phyloP scores from a whole-genome alignment of 129 eudicot species.

The Pittosporum tobira region DNA sequence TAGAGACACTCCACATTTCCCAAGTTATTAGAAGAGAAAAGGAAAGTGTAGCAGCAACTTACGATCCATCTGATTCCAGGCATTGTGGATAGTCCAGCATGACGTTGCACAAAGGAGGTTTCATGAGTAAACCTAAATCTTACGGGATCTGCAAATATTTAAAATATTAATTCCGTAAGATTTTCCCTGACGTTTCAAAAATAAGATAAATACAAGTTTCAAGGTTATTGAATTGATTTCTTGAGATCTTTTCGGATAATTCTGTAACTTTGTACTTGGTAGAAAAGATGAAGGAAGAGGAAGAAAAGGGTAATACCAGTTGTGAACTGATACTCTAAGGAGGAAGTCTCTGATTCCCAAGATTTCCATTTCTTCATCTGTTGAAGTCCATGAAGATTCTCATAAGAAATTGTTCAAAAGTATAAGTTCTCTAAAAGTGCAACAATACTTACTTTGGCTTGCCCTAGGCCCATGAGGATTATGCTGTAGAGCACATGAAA shows the following conservation, averaged over 20 bases:
- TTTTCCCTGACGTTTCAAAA: too few species aligned
- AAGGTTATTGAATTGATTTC: too few species aligned
- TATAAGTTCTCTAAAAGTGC: not conserved
- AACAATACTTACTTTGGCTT: constrained; percentile 46
- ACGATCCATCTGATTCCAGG: constrained; percentile 79
- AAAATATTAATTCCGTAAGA: too few species aligned
- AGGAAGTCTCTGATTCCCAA: constrained; percentile 76
- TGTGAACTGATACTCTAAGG: constrained; percentile 57
- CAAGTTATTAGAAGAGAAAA: too few species aligned
- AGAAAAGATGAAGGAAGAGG: not conserved
- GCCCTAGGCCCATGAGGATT: constrained; percentile 48
- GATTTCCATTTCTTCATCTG: constrained; percentile 77
- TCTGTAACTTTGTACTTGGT: too few species aligned
- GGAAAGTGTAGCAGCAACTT: constrained; percentile 14
- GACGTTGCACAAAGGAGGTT: constrained; percentile 74
- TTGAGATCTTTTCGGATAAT: too few species aligned
- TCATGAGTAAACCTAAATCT: constrained; percentile 79
- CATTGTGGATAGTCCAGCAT: constrained; percentile 45
- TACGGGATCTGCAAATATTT: constrained; percentile 68
- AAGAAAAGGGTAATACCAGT: constrained; percentile 29
- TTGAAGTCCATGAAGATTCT: not conserved
- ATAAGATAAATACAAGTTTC: too few species aligned
- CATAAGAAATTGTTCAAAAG: not conserved
- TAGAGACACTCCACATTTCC: too few species aligned
- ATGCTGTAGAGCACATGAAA: constrained; percentile 65